Percentiles rank a stretch among this genome's conserved stretches.
Conservation (phyloP, 2,329 filamentous ascomycete genomes). For the Gaeumannomyces sp. region DNA sequence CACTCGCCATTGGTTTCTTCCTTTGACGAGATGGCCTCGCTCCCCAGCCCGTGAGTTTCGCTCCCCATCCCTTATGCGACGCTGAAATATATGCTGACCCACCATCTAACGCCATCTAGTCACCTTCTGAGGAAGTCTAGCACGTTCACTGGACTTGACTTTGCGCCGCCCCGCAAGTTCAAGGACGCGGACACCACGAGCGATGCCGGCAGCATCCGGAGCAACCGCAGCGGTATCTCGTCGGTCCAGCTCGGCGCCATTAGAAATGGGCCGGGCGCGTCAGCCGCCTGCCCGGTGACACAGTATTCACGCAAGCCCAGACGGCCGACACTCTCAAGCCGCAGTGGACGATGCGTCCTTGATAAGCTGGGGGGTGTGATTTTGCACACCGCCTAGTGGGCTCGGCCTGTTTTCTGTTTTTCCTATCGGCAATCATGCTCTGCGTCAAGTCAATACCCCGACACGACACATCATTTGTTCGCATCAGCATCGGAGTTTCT, state of each 20-base stretch:
- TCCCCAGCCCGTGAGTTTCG: slow-evolving; percentile 82
- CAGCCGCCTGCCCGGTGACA: slow-evolving; percentile 74
- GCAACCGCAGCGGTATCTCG: slow-evolving; percentile 74
- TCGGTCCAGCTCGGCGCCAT: slow-evolving; percentile 63
- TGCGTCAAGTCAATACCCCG: not conserved
- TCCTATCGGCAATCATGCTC: not conserved
- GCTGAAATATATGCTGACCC: not conserved
- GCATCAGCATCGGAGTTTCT: slow-evolving; percentile 10
- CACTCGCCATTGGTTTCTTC: slow-evolving; percentile 75
- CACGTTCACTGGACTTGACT: slow-evolving; percentile 74
- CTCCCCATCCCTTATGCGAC: not conserved
- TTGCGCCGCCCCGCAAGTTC: slow-evolving; percentile 72
- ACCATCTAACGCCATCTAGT: slow-evolving; percentile 28
- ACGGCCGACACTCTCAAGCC: slow-evolving; percentile 56
- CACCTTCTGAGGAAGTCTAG: slow-evolving; percentile 70
- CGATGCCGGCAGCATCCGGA: slow-evolving; percentile 61
- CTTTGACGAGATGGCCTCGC: slow-evolving; percentile 76
- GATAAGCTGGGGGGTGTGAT: slow-evolving; percentile 2
- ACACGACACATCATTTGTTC: slow-evolving; percentile 1
- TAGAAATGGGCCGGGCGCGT: slow-evolving; percentile 80
- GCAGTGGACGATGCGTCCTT: slow-evolving; percentile 47
- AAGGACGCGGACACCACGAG: slow-evolving; percentile 55
- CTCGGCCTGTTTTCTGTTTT: slow-evolving; percentile 1
- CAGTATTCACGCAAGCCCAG: slow-evolving; percentile 70
- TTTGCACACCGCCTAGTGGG: not conserved